A percentile compares a stretch with the other conserved stretches of the same genome.
phyloP scores from a whole-genome alignment of 495 filamentous ascomycete genomes.

The Aspergillus heteromorphus region DNA sequence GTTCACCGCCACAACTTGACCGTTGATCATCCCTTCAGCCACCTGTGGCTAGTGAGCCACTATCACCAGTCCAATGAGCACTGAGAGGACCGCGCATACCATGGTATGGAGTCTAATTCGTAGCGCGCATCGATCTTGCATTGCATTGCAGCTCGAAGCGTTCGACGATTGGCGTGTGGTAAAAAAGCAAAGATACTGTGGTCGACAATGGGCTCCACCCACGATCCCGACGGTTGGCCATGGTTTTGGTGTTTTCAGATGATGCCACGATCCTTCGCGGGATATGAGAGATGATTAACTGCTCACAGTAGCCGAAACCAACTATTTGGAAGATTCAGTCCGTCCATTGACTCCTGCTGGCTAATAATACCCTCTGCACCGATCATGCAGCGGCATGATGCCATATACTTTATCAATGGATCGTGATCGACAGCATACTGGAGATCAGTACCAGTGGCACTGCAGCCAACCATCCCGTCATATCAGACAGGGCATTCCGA shows the following conservation, averaged over 20 bases:
- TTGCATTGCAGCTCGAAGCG: constrained; percentile 5
- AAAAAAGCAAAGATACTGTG: neutral
- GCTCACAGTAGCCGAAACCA: neutral
- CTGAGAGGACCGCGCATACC: neutral
- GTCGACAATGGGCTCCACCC: neutral
- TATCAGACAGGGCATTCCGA: neutral
- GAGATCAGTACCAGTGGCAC: neutral
- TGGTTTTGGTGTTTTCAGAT: neutral
- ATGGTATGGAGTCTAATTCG: neutral
- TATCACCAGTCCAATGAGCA: neutral
- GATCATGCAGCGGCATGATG: neutral
- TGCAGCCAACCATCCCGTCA: neutral
- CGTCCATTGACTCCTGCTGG: neutral
- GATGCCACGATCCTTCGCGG: neutral
- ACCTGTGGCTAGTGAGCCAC: constrained; percentile 5
- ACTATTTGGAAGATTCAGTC: neutral
- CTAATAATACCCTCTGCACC: neutral
- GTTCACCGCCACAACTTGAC: constrained; percentile 10
- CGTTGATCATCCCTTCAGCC: constrained; percentile 5
- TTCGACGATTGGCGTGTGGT: neutral
- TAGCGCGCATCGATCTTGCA: constrained; percentile 11
- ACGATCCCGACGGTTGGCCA: neutral
- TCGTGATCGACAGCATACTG: neutral
- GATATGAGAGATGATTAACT: neutral
- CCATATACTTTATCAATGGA: neutral